Base-by-base conservation (phyloP, 148 eudicot species). In the Diospyros kaki region DNA sequence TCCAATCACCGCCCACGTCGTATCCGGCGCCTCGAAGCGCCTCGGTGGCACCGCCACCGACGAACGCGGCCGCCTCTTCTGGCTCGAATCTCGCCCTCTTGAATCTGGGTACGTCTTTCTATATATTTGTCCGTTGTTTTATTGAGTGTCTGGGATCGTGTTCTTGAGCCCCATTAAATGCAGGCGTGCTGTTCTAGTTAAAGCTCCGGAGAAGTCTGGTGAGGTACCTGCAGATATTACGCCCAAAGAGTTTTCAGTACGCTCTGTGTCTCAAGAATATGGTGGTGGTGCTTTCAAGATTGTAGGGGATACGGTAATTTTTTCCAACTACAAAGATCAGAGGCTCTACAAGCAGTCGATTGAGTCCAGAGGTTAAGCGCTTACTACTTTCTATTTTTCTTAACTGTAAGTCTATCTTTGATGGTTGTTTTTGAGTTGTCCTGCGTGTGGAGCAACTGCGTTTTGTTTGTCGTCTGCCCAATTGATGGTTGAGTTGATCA, bases 271-370 rank as follows among this genome's bases (percentile, higher is more conserved):
- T 83, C 97, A 94, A 68, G 96, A 92, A 74, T 94, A 90, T 79
- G 98, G 98, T 77, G 98, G 98, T 76, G 98, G 93, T 60, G 92
- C 97, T 7, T 94, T 94, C 83, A 71, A 82, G 12, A 80, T 91
- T 71, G 80, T 79, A 18, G 92, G 84, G 54, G 84, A 84, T 61
- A 71, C 79, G 58, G 69, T 89, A 18, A 72, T 89, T 48, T 91
- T 91, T 80, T 89, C 96, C 9, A 91, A 91, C 77, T 78, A 85
- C 77, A 83, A 87, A 73, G 96, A 91, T 77, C 96, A 91, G 60
- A 89, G 96, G 81, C 87, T 91, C 9, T 91, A 91, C 66, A 75
- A 83, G 75, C 93, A 89, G 81, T 84, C 87, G 5, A 71, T 83
- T 76, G 71, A 42, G 62, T 71, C 81, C 38, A 76, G 70, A 87